These are phyloP conservation scores for Martensiomyces pterosporus DNA, from an alignment of 192 early-diverging fungal species.

Conservation along the genomic window DNA sequence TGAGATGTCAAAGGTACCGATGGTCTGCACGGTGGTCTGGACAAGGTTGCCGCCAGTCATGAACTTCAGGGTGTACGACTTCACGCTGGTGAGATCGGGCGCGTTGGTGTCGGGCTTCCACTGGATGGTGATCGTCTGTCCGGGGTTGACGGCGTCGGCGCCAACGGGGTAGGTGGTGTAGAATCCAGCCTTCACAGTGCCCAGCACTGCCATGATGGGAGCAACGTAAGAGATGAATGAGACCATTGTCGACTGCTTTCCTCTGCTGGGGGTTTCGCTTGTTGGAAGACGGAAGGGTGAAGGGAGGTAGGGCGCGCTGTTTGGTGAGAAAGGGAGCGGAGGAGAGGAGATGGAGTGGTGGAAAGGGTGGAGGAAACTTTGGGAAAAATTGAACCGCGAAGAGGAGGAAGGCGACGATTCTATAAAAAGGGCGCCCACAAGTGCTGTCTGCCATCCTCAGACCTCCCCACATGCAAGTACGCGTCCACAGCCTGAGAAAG, in stretches of 20 bases:
- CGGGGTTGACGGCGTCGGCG: conserved; percentile 25
- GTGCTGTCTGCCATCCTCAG: too few relatives aligned
- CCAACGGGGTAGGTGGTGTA: conserved; percentile 50
- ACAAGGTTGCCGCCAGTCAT: conserved; percentile 50
- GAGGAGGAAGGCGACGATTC: conserved; percentile 1
- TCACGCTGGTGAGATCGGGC: conserved; percentile 25
- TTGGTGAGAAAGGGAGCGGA: background rate
- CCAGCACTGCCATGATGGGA: conserved; percentile 25
- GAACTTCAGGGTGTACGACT: conserved; percentile 39
- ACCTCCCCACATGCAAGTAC: too few relatives aligned
- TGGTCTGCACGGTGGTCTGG: conserved; percentile 43
- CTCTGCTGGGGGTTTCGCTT: too few relatives aligned
- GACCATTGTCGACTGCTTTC: conserved; percentile 23
- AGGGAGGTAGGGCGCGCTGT: too few relatives aligned
- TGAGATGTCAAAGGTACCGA: conserved; percentile 40
- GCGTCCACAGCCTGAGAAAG: too few relatives aligned
- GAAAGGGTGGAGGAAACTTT: background rate
- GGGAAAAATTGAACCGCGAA: background rate
- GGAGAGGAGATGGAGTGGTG: background rate
- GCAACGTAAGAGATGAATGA: conserved; percentile 30
- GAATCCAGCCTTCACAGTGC: conserved; percentile 42
- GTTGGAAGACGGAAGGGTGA: too few relatives aligned
- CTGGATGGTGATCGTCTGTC: conserved; percentile 39
- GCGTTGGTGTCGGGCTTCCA: conserved; percentile 26
- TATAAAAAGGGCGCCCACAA: too few relatives aligned